Evolutionary conservation across 768 basidiomycete genomes (phyloP).

Genomic region (Leccinellum rugosiceps): DNA sequence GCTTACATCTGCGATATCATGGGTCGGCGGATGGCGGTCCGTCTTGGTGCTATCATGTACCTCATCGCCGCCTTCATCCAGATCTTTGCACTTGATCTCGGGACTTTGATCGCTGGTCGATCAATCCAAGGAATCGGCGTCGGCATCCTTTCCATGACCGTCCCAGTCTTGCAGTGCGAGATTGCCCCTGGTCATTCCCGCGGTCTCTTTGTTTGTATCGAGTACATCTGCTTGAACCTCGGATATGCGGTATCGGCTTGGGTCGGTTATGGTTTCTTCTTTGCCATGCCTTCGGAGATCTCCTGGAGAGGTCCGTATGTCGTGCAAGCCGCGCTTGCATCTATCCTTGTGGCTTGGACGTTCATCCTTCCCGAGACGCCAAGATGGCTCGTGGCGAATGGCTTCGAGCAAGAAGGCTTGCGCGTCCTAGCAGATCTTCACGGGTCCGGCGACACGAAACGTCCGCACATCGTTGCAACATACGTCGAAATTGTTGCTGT

Average conservation of each 20-base stretch:
- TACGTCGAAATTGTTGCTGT: conserved; percentile 42
- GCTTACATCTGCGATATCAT: conserved; percentile 50
- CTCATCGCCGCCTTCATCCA: conserved; percentile 49
- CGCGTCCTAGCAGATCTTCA: conserved; percentile 57
- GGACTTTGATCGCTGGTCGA: conserved; percentile 39
- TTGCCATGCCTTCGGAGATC: conserved; percentile 42
- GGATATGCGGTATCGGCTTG: conserved; percentile 50
- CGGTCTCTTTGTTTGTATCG: conserved; percentile 52
- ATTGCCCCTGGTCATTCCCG: conserved; percentile 46
- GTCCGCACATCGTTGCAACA: conserved; percentile 41
- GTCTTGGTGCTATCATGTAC: conserved; percentile 48
- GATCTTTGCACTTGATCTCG: conserved; percentile 45
- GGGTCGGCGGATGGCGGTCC: conserved; percentile 49
- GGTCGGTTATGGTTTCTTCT: conserved; percentile 50
- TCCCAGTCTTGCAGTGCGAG: conserved; percentile 48
- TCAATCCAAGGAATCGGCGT: conserved; percentile 48
- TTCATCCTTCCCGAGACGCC: conserved; percentile 51
- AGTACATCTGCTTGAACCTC: conserved; percentile 49
- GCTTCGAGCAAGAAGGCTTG: conserved; percentile 48
- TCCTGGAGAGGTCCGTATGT: conserved; percentile 58
- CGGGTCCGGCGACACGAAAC: conserved; percentile 43
- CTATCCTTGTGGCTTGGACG: conserved; percentile 45
- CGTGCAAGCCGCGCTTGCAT: conserved; percentile 49
- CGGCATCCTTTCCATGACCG: conserved; percentile 50
- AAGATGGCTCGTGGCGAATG: conserved; percentile 54